These are phyloP conservation scores for Exophiala viscosa DNA, from an alignment of 2,329 filamentous ascomycete species.

Conservation along the genomic window DNA sequence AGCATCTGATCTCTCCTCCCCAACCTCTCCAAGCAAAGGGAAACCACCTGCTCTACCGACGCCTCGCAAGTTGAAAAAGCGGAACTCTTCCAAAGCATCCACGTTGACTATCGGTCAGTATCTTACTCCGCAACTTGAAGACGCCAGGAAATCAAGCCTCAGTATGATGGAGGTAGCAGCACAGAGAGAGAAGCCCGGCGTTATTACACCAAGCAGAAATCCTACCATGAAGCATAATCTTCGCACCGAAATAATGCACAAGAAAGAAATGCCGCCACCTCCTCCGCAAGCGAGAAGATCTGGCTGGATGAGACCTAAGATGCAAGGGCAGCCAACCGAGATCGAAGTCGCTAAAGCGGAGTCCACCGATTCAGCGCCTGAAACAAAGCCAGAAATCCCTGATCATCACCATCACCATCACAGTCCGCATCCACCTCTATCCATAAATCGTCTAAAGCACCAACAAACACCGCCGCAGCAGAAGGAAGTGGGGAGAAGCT, in stretches of 20 bases:
- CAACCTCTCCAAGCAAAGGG: conserved; percentile 23
- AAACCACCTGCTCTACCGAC: conserved; percentile 46
- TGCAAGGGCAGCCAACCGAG: conserved; percentile 13
- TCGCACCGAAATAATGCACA: conserved; percentile 23
- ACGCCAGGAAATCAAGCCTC: conserved; percentile 66
- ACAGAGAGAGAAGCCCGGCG: conserved; percentile 75
- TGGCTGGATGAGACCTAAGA: conserved; percentile 20
- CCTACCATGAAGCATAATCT: conserved; percentile 27
- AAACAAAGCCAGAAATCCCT: background rate
- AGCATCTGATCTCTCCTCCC: conserved; percentile 20
- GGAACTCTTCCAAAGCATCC: conserved; percentile 32
- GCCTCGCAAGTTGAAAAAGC: conserved; percentile 34
- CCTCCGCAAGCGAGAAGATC: conserved; percentile 31
- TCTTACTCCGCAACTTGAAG: conserved; percentile 48
- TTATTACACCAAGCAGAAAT: conserved; percentile 70
- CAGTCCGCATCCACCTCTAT: conserved; percentile 1
- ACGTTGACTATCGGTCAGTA: conserved; percentile 26
- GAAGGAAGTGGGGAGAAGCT: background rate
- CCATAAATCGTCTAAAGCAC: background rate
- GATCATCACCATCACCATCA: conserved; percentile 6
- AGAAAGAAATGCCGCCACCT: conserved; percentile 28
- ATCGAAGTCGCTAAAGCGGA: conserved; percentile 13
- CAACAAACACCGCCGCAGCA: background rate
- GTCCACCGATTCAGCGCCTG: background rate
- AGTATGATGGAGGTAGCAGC: conserved; percentile 75